Conservation (phyloP, 2,329 filamentous ascomycete species). For the Ampelomyces quisqualis region DNA sequence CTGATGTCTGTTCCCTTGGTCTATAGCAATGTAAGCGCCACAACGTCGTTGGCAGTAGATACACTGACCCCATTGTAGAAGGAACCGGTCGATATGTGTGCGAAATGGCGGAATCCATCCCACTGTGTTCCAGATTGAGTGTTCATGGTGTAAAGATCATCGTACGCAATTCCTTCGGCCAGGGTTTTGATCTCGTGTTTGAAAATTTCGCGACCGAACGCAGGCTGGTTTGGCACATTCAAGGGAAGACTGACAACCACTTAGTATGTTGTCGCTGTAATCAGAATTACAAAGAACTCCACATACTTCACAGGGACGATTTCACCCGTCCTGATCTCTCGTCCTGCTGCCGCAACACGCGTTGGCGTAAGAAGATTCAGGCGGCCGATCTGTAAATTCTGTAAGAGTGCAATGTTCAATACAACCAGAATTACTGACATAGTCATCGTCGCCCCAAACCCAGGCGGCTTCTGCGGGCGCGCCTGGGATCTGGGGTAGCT, state of each 20-base stretch:
- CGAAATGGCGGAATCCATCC: slow-evolving; percentile 51
- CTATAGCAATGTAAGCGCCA: slow-evolving; percentile 6
- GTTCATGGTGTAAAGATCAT: slow-evolving; percentile 48
- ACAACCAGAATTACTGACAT: slow-evolving; percentile 35
- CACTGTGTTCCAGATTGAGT: slow-evolving; percentile 50
- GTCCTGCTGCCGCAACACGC: slow-evolving; percentile 55
- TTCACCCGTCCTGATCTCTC: slow-evolving; percentile 58
- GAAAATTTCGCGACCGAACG: slow-evolving; percentile 56
- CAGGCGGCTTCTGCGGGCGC: slow-evolving; percentile 59
- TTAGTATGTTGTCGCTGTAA: slow-evolving; percentile 13
- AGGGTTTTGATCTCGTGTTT: slow-evolving; percentile 56
- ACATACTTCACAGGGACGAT: slow-evolving; percentile 56
- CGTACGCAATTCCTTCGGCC: slow-evolving; percentile 41
- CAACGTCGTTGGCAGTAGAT: not conserved
- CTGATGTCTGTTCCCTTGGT: slow-evolving; percentile 46
- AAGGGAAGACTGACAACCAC: slow-evolving; percentile 50
- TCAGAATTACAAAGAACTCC: no score
- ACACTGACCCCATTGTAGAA: slow-evolving; percentile 46
- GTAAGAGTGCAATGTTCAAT: not conserved
- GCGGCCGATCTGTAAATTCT: slow-evolving; percentile 48
- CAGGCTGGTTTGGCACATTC: slow-evolving; percentile 54
- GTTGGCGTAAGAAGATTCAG: slow-evolving; percentile 59
- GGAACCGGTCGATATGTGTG: slow-evolving; percentile 40
- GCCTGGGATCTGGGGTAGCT: slow-evolving; percentile 54
- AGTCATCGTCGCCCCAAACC: slow-evolving; percentile 61